A percentile compares a stretch with the other conserved stretches of the same genome.
Evolutionary conservation across 257 asterid species (phyloP).

Genomic region (Ocimum tenuiflorum): DNA sequence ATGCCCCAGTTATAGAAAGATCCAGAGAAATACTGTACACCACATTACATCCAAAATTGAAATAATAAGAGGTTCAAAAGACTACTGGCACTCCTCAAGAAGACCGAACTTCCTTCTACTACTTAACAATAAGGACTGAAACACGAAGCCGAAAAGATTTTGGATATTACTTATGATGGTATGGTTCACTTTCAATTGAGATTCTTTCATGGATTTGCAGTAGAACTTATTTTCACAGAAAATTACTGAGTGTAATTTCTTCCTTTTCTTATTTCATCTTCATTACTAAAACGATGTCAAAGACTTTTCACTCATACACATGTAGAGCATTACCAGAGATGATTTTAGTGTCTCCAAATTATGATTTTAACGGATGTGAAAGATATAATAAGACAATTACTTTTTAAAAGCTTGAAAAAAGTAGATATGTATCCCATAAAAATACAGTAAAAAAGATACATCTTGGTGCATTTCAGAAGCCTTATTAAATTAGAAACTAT

Average conservation of each 20-base stretch:
- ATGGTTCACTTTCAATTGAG: not conserved
- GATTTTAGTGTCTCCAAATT: constrained; percentile 4
- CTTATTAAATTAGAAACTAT: not conserved
- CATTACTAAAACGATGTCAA: not conserved
- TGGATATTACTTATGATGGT: not conserved
- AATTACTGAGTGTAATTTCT: constrained; percentile 6
- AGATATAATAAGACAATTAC: not conserved
- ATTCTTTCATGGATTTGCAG: not conserved
- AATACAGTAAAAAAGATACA: not conserved
- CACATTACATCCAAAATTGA: not conserved
- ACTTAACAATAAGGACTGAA: not conserved
- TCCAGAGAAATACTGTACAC: not conserved
- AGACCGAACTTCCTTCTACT: not conserved
- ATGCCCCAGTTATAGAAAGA: constrained; percentile 5
- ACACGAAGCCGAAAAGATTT: not conserved
- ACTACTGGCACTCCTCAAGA: not conserved
- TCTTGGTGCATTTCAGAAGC: not conserved
- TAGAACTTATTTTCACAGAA: constrained; percentile 4
- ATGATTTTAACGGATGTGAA: not conserved
- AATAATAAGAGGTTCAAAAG: not conserved
- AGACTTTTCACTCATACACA: not conserved
- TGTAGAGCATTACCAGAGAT: not conserved
- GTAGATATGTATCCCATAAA: not conserved
- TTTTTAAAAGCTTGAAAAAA: not conserved
- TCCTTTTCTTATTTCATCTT: not conserved